A percentile compares a stretch with the other conserved stretches of the same genome.
Conservation (phyloP, 2,329 filamentous ascomycete species). For the Penicillium olsonii region DNA sequence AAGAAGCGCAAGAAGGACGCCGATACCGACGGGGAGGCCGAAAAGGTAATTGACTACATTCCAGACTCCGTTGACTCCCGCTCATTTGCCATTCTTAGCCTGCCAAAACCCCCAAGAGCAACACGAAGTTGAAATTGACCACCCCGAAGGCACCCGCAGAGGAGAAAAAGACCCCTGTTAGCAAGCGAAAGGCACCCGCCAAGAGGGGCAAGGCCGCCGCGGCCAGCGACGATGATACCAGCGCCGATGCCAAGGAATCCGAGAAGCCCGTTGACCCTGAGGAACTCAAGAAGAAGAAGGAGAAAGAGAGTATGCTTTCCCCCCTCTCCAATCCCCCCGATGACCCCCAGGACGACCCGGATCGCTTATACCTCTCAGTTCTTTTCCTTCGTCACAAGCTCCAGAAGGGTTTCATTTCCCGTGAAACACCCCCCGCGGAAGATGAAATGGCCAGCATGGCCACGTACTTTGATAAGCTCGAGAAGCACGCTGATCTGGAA, state of each 20-base stretch:
- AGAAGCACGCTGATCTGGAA: slow-evolving; percentile 78
- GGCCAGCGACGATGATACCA: slow-evolving; percentile 61
- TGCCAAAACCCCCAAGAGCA: slow-evolving; percentile 66
- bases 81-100: slow-evolving; percentile 46
- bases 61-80: slow-evolving; percentile 1
- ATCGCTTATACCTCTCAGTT: slow-evolving; percentile 52
- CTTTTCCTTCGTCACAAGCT: slow-evolving; percentile 91
- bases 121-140: slow-evolving; percentile 53
- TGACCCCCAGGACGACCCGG: background rate
- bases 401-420: slow-evolving; percentile 87
- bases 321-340: background rate
- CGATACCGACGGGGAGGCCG: slow-evolving; percentile 69
- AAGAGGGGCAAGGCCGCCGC: slow-evolving; percentile 49
- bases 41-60: slow-evolving; percentile 54
- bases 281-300: slow-evolving; percentile 58
- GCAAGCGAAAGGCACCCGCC: slow-evolving; percentile 58
- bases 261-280: slow-evolving; percentile 57
- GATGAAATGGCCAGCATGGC: slow-evolving; percentile 57
- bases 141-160: slow-evolving; percentile 60
- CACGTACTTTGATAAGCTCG: slow-evolving; percentile 66
- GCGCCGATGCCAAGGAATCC: slow-evolving; percentile 53
- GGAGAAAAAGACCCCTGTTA: slow-evolving; percentile 52
- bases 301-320: slow-evolving; percentile 54
- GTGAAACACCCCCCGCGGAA: slow-evolving; percentile 81
- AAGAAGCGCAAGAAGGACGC: slow-evolving; percentile 82